Evolutionary conservation across 208 protist genomes (phyloP).

Genomic region (Leishmania major): DNA sequence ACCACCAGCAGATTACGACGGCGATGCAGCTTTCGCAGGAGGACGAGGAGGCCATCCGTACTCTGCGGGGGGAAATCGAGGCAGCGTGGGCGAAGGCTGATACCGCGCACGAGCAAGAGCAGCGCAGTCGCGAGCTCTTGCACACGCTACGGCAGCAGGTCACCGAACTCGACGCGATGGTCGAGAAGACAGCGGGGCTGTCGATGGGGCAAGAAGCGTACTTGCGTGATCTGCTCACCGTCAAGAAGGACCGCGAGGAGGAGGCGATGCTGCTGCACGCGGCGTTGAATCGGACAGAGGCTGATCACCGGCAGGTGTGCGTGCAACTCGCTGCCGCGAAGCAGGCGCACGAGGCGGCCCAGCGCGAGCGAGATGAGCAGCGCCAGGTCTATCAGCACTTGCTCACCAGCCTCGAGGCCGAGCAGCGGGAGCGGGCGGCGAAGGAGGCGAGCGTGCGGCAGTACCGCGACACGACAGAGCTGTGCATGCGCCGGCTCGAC

Average conservation of each 20-base stretch:
- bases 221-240: conserved; percentile 93
- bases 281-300: conserved; percentile 53
- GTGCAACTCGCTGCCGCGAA: conserved; percentile 8
- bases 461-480: conserved; percentile 72
- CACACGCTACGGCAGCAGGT: conserved; percentile 95
- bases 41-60: conserved; percentile 95
- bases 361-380: conserved; percentile 45
- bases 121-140: conserved; percentile 94
- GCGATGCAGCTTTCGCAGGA: conserved; percentile 96
- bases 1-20: conserved; percentile 96
- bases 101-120: conserved; percentile 96
- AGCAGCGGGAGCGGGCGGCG: conserved; percentile 70
- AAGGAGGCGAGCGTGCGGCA: conserved; percentile 93
- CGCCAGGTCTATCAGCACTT: conserved; percentile 62
- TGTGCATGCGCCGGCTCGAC: conserved; percentile 62
- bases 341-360: conserved; percentile 15
- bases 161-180: conserved; percentile 89
- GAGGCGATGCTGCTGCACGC: conserved; percentile 79
- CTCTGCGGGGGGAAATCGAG: conserved; percentile 96
- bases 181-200: conserved; percentile 94
- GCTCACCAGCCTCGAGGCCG: conserved; percentile 60
- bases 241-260: conserved; percentile 93
- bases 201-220: conserved; percentile 95
- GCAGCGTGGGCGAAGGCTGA: conserved; percentile 98
- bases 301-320: conserved; percentile 65